A percentile compares a stretch with the other conserved stretches of the same genome.
Conservation (phyloP, 2,329 filamentous ascomycete species). For the Diaporthe helianthi region DNA sequence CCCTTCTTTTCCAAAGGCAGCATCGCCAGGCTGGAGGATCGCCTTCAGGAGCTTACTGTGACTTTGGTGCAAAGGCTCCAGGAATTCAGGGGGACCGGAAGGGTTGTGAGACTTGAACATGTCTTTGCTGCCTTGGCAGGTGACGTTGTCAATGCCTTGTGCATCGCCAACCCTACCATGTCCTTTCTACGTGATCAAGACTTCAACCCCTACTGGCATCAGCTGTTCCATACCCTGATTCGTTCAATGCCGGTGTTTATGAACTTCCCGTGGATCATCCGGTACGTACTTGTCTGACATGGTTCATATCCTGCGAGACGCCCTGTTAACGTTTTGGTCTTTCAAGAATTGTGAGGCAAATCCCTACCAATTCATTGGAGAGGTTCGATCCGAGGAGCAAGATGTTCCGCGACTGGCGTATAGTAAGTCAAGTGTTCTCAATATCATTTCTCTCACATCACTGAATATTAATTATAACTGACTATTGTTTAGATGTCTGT, state of each 20-base stretch:
- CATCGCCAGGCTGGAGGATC: not conserved
- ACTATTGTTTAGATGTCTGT: conserved; percentile 26
- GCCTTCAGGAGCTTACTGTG: not conserved
- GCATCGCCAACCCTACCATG: conserved; percentile 1
- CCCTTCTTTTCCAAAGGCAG: conserved; percentile 15
- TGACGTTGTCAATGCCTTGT: conserved; percentile 4
- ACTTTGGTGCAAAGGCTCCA: not conserved
- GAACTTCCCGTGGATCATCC: conserved; percentile 36
- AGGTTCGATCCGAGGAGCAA: conserved; percentile 27
- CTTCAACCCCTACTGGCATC: conserved; percentile 39
- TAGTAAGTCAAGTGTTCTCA: conserved; percentile 23
- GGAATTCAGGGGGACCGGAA: not conserved
- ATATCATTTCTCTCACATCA: too few relatives aligned
- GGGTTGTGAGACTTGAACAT: conserved; percentile 1
- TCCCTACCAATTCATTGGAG: conserved; percentile 4
- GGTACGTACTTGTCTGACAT: not conserved
- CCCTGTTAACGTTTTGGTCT: too few relatives aligned
- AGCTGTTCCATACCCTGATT: conserved; percentile 37
- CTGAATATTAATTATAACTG: too few relatives aligned
- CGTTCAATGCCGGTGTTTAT: conserved; percentile 38
- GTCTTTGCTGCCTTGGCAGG: conserved; percentile 5
- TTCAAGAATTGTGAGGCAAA: conserved; percentile 2
- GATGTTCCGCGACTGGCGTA: conserved; percentile 30
- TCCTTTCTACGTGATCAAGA: conserved; percentile 36
- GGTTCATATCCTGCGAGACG: too few relatives aligned